These are phyloP conservation scores for Lodderomyces pseudojiufengensis DNA, from an alignment of 1,139 yeast species.

Conservation along the genomic window DNA sequence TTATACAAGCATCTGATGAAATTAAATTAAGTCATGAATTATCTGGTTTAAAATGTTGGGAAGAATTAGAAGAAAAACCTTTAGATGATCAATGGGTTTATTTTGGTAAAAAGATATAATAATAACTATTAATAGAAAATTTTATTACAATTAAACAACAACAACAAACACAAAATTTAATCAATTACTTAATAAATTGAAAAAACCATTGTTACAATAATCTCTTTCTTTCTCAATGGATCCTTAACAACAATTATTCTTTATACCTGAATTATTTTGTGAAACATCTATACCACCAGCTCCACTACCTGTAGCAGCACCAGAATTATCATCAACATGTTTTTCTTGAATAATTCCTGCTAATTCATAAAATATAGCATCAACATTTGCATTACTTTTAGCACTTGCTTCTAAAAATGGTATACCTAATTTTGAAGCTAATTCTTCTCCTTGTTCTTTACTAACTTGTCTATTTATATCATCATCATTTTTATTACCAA, in stretches of 20 bases:
- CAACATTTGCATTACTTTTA: constrained; percentile 88
- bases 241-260: constrained; percentile 44
- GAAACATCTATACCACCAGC: constrained; percentile 47
- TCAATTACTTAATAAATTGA: background rate
- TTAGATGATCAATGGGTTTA: constrained; percentile 71
- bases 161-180: background rate
- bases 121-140: background rate
- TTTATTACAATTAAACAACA: background rate
- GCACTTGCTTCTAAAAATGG: constrained; percentile 97
- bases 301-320: constrained; percentile 20
- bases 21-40: constrained; percentile 63
- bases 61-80: constrained; percentile 65
- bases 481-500: constrained; percentile 94
- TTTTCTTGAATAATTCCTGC: constrained; percentile 87
- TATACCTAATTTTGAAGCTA: constrained; percentile 83
- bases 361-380: constrained; percentile 83
- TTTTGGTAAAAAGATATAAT: constrained; percentile 55
- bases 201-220: too few species aligned
- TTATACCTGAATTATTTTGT: constrained; percentile 28
- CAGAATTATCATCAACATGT: constrained; percentile 42
- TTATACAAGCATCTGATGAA: constrained; percentile 84
- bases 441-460: constrained; percentile 81
- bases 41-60: constrained; percentile 67
- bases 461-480: constrained; percentile 73
- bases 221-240: too few species aligned